phyloP scores from a whole-genome alignment of 176 grass and related monocot genomes.

The Musa acuminata region DNA sequence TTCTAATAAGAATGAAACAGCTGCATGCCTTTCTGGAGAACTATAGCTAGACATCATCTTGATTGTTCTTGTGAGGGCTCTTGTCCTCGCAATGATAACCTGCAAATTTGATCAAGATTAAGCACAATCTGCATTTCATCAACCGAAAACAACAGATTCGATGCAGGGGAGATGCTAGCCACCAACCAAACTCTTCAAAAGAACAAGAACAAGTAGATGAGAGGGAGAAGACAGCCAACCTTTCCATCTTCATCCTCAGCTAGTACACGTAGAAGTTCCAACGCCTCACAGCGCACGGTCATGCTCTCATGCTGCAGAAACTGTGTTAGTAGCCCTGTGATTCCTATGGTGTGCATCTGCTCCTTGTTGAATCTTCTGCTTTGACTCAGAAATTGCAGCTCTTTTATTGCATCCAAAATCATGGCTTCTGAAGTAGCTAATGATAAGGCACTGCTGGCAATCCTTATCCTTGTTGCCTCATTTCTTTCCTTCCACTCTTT shows the following conservation, averaged over 20 bases:
- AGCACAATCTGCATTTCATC: neutral
- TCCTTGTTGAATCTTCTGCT: slow-evolving; percentile 53
- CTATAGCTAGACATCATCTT: slow-evolving; percentile 55
- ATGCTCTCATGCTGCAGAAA: slow-evolving; percentile 52
- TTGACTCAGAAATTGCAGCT: slow-evolving; percentile 42
- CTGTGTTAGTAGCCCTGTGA: slow-evolving; percentile 63
- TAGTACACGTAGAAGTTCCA: slow-evolving; percentile 52
- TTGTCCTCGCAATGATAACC: slow-evolving; percentile 76
- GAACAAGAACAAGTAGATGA: too few species aligned
- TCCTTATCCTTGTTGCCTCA: slow-evolving; percentile 49
- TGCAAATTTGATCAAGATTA: slow-evolving; percentile 14
- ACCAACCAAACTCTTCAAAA: neutral
- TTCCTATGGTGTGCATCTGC: slow-evolving; percentile 65
- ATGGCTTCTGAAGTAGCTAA: slow-evolving; percentile 42
- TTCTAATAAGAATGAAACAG: slow-evolving; percentile 70
- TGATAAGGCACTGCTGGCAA: slow-evolving; percentile 42
- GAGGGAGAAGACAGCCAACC: slow-evolving; percentile 23
- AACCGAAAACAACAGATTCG: neutral
- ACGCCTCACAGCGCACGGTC: slow-evolving; percentile 37
- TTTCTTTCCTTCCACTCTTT: slow-evolving; percentile 71
- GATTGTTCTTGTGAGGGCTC: slow-evolving; percentile 50
- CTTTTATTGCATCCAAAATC: slow-evolving; percentile 66
- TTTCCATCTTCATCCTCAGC: slow-evolving; percentile 75
- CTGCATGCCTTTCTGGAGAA: slow-evolving; percentile 36
- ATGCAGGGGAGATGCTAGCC: neutral